phyloP scores from a whole-genome alignment of 305 asterid species.

The Lippia alba region DNA sequence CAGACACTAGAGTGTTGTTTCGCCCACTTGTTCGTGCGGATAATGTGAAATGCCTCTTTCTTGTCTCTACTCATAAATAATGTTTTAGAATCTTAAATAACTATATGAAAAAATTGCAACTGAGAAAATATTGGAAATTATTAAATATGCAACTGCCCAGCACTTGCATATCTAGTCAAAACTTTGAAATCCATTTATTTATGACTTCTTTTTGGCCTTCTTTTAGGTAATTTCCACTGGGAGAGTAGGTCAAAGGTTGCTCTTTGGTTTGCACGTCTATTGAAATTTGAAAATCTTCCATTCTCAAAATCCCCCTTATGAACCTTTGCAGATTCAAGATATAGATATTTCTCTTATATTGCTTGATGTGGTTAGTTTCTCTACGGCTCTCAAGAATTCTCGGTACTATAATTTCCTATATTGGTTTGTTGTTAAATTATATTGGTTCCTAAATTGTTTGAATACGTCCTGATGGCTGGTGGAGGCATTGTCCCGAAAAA shows the following conservation, averaged over 20 bases:
- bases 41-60: too few species aligned
- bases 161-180: not conserved
- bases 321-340: not conserved
- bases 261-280: not conserved
- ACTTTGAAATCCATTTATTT: not conserved
- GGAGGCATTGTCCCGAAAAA: not conserved
- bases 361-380: conserved; percentile 1
- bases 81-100: too few species aligned
- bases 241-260: not conserved
- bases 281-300: not conserved
- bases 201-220: not conserved
- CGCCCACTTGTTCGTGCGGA: too few species aligned
- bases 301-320: not conserved
- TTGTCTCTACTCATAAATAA: too few species aligned
- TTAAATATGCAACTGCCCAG: too few species aligned
- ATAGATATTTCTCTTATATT: not conserved
- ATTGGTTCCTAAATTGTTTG: not conserved
- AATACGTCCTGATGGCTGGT: not conserved
- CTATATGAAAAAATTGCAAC: too few species aligned
- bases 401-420: not conserved
- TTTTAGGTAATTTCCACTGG: not conserved
- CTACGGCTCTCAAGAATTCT: too few species aligned
- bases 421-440: not conserved
- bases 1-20: too few species aligned
- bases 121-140: too few species aligned